Evolutionary conservation across 305 asterid genomes (phyloP), one percentile per base, ranked within the genome.

Genomic region (Fraxinus greggii): DNA sequence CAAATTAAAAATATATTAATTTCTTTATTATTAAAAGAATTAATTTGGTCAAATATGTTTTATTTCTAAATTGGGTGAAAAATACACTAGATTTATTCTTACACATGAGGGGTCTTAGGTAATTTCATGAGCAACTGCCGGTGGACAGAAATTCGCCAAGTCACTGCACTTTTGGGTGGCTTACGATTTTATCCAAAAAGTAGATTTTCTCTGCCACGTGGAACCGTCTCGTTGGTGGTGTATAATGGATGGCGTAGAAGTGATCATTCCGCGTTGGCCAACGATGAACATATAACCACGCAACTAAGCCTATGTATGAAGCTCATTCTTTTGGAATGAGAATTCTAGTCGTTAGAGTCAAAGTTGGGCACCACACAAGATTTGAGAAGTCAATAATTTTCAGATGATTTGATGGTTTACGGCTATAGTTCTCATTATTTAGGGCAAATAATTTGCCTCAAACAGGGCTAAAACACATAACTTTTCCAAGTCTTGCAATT

Each of bases 201-300:
- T 36, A 82, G 91, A 88, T 89, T 86, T 86, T 85, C 75, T 13
- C 1, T 78, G 85, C 87, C 86, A 89, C 59, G 73, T 89, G 90
- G 79, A 33, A 29, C 77, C 26, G 6, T 73, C 4, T 77, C 23
- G 40, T 80, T 89, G 91, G 91, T 5, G 36, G 72, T 1, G 76
- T 7, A 59, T 21, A 21, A 1, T 32, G 54, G 70, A 77, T 45
- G 79, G 78, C 42, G 69, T 42, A 69, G 42, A 40, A 70, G 61
- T 13, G 65, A 85, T 87, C 87, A 76, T 84, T 78, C 84, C 83
- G 80, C 82, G 33, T 8, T 63, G 15, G 72, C 72, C 32, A 63
- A 61, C 31, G 29, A n/a, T n/a, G n/a, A n/a, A n/a, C n/a, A n/a
- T n/a, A n/a, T n/a, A n/a, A n/a, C n/a, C n/a, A n/a, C n/a, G n/a